phyloP scores from a whole-genome alignment of 1,284 basidiomycete species.

The Phenoliferia sp. region DNA sequence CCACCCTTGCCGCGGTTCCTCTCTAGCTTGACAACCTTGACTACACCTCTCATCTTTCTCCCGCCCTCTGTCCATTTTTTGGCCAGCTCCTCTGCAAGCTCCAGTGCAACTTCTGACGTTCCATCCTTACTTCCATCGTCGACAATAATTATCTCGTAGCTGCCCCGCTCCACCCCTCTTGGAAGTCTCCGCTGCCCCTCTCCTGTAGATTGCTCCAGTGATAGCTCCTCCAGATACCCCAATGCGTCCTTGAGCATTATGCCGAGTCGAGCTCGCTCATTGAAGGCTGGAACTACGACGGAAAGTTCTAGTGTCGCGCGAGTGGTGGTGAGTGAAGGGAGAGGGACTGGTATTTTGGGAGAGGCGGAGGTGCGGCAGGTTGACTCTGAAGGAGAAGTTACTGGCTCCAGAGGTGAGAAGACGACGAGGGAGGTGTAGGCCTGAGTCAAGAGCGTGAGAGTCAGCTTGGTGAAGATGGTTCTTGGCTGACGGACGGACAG shows the following conservation, averaged over 20 bases:
- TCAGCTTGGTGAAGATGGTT: background rate
- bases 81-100: slow-evolving; percentile 56
- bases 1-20: slow-evolving; percentile 86
- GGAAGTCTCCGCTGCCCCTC: background rate
- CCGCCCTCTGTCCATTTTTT: slow-evolving; percentile 38
- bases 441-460: slow-evolving; percentile 7
- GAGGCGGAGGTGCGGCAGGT: slow-evolving; percentile 15
- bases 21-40: slow-evolving; percentile 71
- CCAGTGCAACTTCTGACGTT: slow-evolving; percentile 62
- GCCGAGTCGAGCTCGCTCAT: slow-evolving; percentile 73
- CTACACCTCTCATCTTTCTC: slow-evolving; percentile 45
- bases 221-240: slow-evolving; percentile 51
- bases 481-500: background rate
- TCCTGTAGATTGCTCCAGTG: slow-evolving; percentile 42
- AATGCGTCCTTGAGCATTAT: slow-evolving; percentile 73
- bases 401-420: slow-evolving; percentile 12
- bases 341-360: slow-evolving; percentile 2
- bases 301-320: slow-evolving; percentile 50
- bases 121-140: slow-evolving; percentile 82
- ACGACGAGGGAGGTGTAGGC: slow-evolving; percentile 15
- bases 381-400: slow-evolving; percentile 8
- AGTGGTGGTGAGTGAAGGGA: slow-evolving; percentile 41
- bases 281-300: slow-evolving; percentile 84
- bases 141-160: slow-evolving; percentile 74
- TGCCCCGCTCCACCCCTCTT: slow-evolving; percentile 10